A percentile compares a stretch with the other conserved stretches of the same genome.
These are phyloP conservation scores for Cylindrotheca closterium DNA, from an alignment of 108 stramenopile species.

Conservation along the genomic window DNA sequence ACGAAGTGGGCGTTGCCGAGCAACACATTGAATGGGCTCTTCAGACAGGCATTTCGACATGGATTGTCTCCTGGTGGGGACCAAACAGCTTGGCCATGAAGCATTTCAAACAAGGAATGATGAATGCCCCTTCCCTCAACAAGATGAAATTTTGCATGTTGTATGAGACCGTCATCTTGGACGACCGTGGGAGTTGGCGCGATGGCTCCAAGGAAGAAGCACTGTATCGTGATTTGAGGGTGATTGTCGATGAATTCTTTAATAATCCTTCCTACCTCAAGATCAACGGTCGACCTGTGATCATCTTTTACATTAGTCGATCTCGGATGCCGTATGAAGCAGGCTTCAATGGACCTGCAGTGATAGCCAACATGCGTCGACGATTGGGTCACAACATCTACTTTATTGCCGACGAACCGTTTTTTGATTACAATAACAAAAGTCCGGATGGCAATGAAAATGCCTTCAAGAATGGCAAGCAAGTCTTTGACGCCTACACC, in stretches of 20 bases:
- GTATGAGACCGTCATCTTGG: slow-evolving; percentile 20
- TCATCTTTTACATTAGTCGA: slow-evolving; percentile 33
- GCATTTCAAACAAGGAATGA: slow-evolving; percentile 19
- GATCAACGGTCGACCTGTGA: slow-evolving; percentile 31
- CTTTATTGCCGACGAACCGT: slow-evolving; percentile 34
- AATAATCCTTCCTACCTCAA: slow-evolving; percentile 28
- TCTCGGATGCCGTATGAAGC: not conserved
- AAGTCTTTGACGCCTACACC: slow-evolving; percentile 32
- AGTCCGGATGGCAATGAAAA: slow-evolving; percentile 12
- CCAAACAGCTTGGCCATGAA: not conserved
- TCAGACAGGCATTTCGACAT: slow-evolving; percentile 16
- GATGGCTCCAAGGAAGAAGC: slow-evolving; percentile 4
- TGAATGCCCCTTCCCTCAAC: slow-evolving; percentile 19
- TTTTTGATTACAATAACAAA: slow-evolving; percentile 1
- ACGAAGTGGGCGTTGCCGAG: slow-evolving; percentile 16
- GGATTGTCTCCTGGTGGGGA: slow-evolving; percentile 20
- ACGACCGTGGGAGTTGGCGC: slow-evolving; percentile 1
- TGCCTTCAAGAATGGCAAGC: slow-evolving; percentile 8
- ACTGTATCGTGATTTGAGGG: not conserved
- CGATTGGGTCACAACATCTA: slow-evolving; percentile 18
- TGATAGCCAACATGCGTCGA: slow-evolving; percentile 14
- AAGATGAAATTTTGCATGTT: slow-evolving; percentile 30
- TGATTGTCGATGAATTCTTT: slow-evolving; percentile 17
- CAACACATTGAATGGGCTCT: slow-evolving; percentile 31
- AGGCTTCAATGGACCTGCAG: not conserved